phyloP scores from a whole-genome alignment of 768 basidiomycete genomes.

The Boletus insuetus region DNA sequence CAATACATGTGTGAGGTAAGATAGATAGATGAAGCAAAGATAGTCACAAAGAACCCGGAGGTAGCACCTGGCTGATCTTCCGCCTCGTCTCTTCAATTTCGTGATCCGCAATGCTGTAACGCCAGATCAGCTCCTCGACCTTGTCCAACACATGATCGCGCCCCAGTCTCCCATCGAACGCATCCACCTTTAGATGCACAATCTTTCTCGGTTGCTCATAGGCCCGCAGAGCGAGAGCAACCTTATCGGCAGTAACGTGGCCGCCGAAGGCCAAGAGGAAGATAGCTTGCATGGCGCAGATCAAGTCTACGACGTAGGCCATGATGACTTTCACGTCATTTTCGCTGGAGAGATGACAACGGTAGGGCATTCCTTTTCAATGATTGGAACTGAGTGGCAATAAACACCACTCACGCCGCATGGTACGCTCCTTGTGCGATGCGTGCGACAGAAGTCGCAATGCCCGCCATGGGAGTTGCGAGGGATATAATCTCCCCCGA shows the following conservation, averaged over 20 bases:
- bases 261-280: neutral
- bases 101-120: slow-evolving; percentile 6
- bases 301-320: slow-evolving; percentile 11
- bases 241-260: neutral
- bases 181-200: neutral
- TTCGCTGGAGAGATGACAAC: neutral
- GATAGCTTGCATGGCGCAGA: slow-evolving; percentile 15
- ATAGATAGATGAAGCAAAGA: neutral
- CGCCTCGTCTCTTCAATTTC: neutral
- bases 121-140: slow-evolving; percentile 15
- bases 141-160: slow-evolving; percentile 10
- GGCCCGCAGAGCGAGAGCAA: neutral
- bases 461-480: neutral
- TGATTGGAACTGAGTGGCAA: neutral
- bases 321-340: slow-evolving; percentile 12
- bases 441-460: neutral
- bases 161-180: neutral
- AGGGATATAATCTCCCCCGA: neutral
- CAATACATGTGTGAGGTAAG: too few relatives aligned
- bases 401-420: slow-evolving; percentile 5
- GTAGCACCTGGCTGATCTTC: neutral
- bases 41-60: neutral
- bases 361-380: neutral
- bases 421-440: neutral
- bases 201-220: neutral